Conservation (phyloP, 805 yeast genomes). For the Debaryomyces prosopidis region DNA sequence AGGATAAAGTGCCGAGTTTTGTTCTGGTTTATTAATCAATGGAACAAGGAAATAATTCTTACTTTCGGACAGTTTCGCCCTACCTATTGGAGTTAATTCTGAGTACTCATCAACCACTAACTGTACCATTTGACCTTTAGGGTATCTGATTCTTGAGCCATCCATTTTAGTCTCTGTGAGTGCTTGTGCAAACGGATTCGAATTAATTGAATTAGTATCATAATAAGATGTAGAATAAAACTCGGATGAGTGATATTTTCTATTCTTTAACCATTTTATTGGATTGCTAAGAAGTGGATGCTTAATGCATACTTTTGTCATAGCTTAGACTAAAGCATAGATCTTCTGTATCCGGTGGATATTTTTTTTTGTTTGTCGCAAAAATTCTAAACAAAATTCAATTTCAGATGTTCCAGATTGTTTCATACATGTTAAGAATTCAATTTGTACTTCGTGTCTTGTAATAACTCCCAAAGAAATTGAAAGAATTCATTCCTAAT, state of each 20-base stretch:
- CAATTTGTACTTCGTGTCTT: too few relatives aligned
- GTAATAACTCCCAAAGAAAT: too few relatives aligned
- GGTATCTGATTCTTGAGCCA: slow-evolving; percentile 21
- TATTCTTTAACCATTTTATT: slow-evolving; percentile 22
- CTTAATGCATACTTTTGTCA: slow-evolving; percentile 5
- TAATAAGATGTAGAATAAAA: slow-evolving; percentile 19
- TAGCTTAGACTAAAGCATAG: neutral
- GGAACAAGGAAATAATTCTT: slow-evolving; percentile 13
- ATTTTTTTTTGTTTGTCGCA: neutral
- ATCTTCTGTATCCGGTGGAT: neutral
- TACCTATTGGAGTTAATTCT: neutral
- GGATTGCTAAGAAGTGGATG: slow-evolving; percentile 37
- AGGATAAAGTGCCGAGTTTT: slow-evolving; percentile 15
- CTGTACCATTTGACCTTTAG: slow-evolving; percentile 21
- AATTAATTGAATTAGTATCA: slow-evolving; percentile 12
- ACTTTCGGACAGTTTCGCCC: neutral
- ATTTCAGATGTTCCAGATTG: neutral
- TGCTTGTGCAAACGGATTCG: slow-evolving; percentile 29
- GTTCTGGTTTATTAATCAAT: slow-evolving; percentile 13
- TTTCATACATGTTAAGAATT: neutral
- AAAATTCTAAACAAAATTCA: neutral
- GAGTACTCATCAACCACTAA: slow-evolving; percentile 9
- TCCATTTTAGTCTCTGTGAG: slow-evolving; percentile 28
- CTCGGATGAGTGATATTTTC: slow-evolving; percentile 19
- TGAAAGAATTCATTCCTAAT: too few relatives aligned